A percentile compares a stretch with the other conserved stretches of the same genome.
Evolutionary conservation across 2,329 filamentous ascomycete genomes (phyloP).

Genomic region (Cercospora canescens): DNA sequence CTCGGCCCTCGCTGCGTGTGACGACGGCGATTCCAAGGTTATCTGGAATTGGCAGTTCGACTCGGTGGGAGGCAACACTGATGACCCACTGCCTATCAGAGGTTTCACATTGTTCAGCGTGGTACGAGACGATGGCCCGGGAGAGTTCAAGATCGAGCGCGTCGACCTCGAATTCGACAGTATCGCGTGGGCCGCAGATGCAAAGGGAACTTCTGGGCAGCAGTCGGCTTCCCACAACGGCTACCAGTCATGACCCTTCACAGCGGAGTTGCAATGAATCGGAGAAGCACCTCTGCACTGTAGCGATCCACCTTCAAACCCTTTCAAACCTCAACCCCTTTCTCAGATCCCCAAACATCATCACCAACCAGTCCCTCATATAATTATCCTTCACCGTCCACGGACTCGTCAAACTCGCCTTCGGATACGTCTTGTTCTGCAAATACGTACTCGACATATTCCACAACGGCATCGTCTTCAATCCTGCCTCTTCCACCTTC

Average conservation of each 20-base stretch:
- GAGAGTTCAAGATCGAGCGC: slow-evolving; percentile 2
- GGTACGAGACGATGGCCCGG: slow-evolving; percentile 3
- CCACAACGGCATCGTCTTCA: not conserved
- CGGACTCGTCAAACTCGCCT: not conserved
- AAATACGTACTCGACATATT: slow-evolving; percentile 8
- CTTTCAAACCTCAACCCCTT: not conserved
- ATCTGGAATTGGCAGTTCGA: slow-evolving; percentile 11
- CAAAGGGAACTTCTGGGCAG: not conserved
- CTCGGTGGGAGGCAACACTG: not conserved
- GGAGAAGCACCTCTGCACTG: too few relatives aligned
- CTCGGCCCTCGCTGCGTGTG: slow-evolving; percentile 10
- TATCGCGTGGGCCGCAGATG: slow-evolving; percentile 6
- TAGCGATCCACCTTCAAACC: not conserved
- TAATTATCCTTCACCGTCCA: slow-evolving; percentile 5
- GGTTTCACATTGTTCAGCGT: slow-evolving; percentile 12
- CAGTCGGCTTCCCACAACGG: not conserved
- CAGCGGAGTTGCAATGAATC: too few relatives aligned
- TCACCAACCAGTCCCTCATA: slow-evolving; percentile 2
- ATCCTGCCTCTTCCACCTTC: not conserved
- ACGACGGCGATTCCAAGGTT: slow-evolving; percentile 8
- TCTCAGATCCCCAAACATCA: not conserved
- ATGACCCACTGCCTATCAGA: not conserved
- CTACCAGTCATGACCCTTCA: not conserved
- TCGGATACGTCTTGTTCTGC: not conserved
- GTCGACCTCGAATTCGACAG: slow-evolving; percentile 11